Percentiles rank a stretch among this genome's conserved stretches.
phyloP scores from a whole-genome alignment of 805 yeast species.

The Pichia membranifaciens region DNA sequence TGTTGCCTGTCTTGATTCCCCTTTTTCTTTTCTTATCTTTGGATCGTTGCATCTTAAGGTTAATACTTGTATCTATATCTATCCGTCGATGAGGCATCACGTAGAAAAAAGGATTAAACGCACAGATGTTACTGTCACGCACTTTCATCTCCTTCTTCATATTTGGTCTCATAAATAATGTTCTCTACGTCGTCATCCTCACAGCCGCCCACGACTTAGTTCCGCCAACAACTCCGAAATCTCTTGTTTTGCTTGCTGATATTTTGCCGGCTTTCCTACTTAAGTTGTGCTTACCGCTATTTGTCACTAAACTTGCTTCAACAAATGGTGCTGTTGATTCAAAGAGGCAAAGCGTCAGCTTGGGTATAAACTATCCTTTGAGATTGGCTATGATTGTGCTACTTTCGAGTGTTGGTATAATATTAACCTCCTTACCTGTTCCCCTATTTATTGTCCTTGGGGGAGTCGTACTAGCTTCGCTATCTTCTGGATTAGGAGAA shows the following conservation, averaged over 20 bases:
- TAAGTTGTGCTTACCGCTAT: slow-evolving; percentile 74
- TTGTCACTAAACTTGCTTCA: slow-evolving; percentile 51
- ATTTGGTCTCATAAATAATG: slow-evolving; percentile 83
- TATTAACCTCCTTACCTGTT: slow-evolving; percentile 45
- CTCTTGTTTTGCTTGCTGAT: slow-evolving; percentile 78
- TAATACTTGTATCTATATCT: too few relatives aligned
- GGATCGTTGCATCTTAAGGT: too few relatives aligned
- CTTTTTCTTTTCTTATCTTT: too few relatives aligned
- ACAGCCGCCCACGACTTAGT: slow-evolving; percentile 92
- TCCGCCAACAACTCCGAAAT: slow-evolving; percentile 78
- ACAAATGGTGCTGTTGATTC: neutral
- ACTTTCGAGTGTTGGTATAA: slow-evolving; percentile 70
- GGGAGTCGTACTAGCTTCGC: slow-evolving; percentile 76
- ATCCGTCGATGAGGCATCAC: too few relatives aligned
- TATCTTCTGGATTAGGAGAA: slow-evolving; percentile 88
- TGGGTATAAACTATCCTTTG: slow-evolving; percentile 33
- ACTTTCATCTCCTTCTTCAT: slow-evolving; percentile 51
- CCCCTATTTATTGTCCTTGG: slow-evolving; percentile 39
- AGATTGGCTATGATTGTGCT: slow-evolving; percentile 52
- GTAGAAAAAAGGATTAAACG: too few relatives aligned
- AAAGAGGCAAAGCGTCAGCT: neutral
- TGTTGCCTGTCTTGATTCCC: too few relatives aligned
- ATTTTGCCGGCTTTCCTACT: slow-evolving; percentile 74
- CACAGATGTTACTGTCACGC: neutral
- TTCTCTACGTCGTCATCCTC: slow-evolving; percentile 83